These are phyloP conservation scores for Tubosaeta brunneosetosa DNA, from an alignment of 768 basidiomycete genomes.

Conservation along the genomic window DNA sequence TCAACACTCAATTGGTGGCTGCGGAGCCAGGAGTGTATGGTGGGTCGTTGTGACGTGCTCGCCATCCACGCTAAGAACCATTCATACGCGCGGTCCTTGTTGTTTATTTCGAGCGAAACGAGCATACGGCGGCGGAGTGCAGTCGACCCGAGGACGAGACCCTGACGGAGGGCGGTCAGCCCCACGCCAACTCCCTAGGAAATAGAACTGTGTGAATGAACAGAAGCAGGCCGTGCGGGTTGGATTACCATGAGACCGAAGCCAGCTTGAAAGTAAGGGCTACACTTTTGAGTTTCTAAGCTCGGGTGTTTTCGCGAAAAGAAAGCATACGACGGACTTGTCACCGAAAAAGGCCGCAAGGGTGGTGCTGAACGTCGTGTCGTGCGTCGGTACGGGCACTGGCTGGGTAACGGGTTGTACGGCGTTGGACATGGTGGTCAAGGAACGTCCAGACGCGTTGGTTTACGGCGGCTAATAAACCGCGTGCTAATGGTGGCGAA, in stretches of 20 bases:
- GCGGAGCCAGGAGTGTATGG: constrained; percentile 46
- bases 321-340: constrained; percentile 52
- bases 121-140: constrained; percentile 86
- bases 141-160: constrained; percentile 60
- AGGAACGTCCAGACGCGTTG: neutral
- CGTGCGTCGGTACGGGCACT: constrained; percentile 4
- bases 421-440: constrained; percentile 7
- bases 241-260: constrained; percentile 88
- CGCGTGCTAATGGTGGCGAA: constrained; percentile 7
- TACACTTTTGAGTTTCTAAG: constrained; percentile 43
- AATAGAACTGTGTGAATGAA: neutral
- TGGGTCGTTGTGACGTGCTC: constrained; percentile 24
- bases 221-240: neutral
- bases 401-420: neutral
- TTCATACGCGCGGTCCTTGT: constrained; percentile 90
- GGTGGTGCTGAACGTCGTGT: constrained; percentile 25
- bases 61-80: constrained; percentile 98
- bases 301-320: neutral
- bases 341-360: constrained; percentile 46
- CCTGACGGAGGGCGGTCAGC: constrained; percentile 69
- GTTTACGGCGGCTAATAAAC: neutral
- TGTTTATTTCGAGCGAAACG: constrained; percentile 93
- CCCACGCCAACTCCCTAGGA: constrained; percentile 86
- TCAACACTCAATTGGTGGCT: constrained; percentile 95
- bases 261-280: constrained; percentile 96